These are phyloP conservation scores for Lentinula detonsa DNA, from an alignment of 768 basidiomycete genomes.

Conservation along the genomic window DNA sequence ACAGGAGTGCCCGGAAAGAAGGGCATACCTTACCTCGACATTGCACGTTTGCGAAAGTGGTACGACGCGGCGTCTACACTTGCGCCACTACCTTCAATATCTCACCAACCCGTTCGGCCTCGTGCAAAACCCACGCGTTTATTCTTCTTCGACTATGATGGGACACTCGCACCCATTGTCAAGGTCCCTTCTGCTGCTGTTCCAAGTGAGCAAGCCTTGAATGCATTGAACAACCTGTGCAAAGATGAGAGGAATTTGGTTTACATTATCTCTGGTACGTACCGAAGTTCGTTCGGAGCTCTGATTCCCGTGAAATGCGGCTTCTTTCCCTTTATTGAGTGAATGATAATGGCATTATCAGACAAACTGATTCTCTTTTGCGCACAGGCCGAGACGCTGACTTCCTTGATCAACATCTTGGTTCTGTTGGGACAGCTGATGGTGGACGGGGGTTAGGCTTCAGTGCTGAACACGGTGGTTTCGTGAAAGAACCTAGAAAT, in stretches of 20 bases:
- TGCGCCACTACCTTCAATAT: not conserved
- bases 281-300: not conserved
- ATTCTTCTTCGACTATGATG: conserved; percentile 96
- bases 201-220: conserved; percentile 69
- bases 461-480: conserved; percentile 94
- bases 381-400: conserved; percentile 69
- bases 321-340: no score
- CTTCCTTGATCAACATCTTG: conserved; percentile 90
- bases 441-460: conserved; percentile 61
- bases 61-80: not conserved
- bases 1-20: conserved; percentile 44
- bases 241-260: conserved; percentile 86
- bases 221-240: conserved; percentile 65
- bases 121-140: conserved; percentile 50
- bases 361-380: not conserved
- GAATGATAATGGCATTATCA: not conserved
- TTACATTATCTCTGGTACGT: conserved; percentile 81
- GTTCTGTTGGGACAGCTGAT: conserved; percentile 45
- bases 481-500: conserved; percentile 69
- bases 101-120: not conserved
- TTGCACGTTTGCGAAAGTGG: not conserved
- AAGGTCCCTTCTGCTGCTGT: conserved; percentile 85
- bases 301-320: not conserved
- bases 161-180: conserved; percentile 95
- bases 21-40: conserved; percentile 60